A percentile compares a stretch with the other conserved stretches of the same genome.
phyloP scores from a whole-genome alignment of 192 early-diverging fungal genomes.

The Linnemannia elongata region DNA sequence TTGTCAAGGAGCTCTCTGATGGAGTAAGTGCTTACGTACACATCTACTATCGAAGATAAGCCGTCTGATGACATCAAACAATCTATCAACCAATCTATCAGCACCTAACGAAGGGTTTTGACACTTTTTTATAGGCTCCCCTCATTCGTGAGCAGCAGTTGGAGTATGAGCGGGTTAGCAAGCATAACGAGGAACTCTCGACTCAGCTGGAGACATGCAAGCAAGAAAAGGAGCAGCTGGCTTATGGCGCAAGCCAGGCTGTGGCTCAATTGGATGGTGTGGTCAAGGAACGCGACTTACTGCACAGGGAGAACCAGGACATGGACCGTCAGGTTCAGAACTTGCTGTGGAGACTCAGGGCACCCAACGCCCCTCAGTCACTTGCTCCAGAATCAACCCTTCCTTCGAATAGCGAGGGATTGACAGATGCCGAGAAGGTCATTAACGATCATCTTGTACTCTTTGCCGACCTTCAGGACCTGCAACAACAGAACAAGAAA shows the following conservation, averaged over 20 bases:
- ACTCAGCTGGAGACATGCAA: constrained; percentile 60
- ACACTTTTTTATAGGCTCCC: constrained; percentile 58
- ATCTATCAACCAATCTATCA: not conserved
- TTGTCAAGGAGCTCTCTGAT: constrained; percentile 63
- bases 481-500: constrained; percentile 74
- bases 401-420: constrained; percentile 5
- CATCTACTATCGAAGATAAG: too few relatives aligned
- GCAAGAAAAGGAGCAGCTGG: constrained; percentile 54
- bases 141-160: constrained; percentile 70
- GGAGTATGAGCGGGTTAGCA: constrained; percentile 64
- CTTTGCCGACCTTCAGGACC: constrained; percentile 63
- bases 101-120: not conserved
- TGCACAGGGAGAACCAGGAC: constrained; percentile 70
- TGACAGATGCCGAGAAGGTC: constrained; percentile 61
- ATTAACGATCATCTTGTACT: constrained; percentile 68
- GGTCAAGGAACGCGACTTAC: constrained; percentile 60
- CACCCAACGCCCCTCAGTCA: constrained; percentile 60
- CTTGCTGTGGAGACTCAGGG: constrained; percentile 67
- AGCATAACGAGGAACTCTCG: constrained; percentile 66
- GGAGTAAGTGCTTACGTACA: constrained; percentile 28
- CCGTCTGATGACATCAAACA: not conserved
- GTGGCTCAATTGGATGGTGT: constrained; percentile 54
- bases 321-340: constrained; percentile 67
- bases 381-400: constrained; percentile 54
- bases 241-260: constrained; percentile 37